Percentiles rank a stretch among this genome's conserved stretches.
phyloP scores from a whole-genome alignment of 352 stramenopile species.

The Globisporangium yorkense region DNA sequence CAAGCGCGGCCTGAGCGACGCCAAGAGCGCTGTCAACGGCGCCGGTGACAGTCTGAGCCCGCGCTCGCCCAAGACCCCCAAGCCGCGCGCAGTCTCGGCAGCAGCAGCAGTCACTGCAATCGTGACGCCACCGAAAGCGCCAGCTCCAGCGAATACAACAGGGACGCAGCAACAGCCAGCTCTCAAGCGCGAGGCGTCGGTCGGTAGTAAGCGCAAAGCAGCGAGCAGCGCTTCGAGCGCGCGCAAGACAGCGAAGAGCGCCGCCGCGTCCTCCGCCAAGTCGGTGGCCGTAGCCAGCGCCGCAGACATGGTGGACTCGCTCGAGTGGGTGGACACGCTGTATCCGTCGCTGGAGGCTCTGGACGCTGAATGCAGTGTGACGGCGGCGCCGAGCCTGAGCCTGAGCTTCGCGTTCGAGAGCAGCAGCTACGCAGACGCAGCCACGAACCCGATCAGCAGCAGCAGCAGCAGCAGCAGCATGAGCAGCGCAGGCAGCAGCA shows the following conservation, averaged over 20 bases:
- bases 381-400: neutral
- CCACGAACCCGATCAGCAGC: neutral
- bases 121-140: neutral
- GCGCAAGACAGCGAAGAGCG: slow-evolving; percentile 1
- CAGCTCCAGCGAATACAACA: neutral
- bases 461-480: neutral
- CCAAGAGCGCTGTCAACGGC: slow-evolving; percentile 5
- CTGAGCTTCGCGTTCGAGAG: neutral
- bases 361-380: slow-evolving; percentile 13
- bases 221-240: neutral
- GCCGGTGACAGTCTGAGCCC: slow-evolving; percentile 1
- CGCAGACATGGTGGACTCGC: slow-evolving; percentile 11
- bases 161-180: neutral
- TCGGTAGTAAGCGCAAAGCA: slow-evolving; percentile 9
- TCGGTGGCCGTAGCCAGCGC: slow-evolving; percentile 1
- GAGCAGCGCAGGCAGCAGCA: neutral
- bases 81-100: neutral
- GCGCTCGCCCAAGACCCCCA: slow-evolving; percentile 9
- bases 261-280: neutral
- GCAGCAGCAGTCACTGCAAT: neutral
- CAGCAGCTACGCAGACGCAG: neutral
- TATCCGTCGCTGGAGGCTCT: slow-evolving; percentile 47
- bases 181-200: slow-evolving; percentile 7
- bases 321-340: slow-evolving; percentile 61
- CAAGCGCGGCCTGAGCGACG: slow-evolving; percentile 30